phyloP scores from a whole-genome alignment of 1,139 yeast genomes.

The Trichomonascaceae sp. region DNA sequence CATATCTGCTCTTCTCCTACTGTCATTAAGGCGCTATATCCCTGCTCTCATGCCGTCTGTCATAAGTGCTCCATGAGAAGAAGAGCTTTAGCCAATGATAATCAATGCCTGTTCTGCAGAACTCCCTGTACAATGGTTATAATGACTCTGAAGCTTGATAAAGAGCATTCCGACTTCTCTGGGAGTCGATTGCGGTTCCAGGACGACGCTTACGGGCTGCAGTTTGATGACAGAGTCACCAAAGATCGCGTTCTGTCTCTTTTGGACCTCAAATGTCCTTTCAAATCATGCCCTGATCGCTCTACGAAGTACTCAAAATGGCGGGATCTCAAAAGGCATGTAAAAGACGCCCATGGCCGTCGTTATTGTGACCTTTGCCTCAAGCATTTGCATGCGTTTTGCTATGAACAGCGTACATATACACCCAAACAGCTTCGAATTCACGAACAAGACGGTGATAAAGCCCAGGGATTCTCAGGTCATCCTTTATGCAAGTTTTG shows the following conservation, averaged over 20 bases:
- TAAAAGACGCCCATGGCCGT: constrained; percentile 50
- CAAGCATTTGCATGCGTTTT: constrained; percentile 67
- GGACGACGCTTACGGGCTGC: constrained; percentile 28
- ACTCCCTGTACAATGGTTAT: constrained; percentile 57
- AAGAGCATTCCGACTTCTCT: constrained; percentile 39
- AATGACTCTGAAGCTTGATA: constrained; percentile 47
- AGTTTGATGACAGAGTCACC: constrained; percentile 28
- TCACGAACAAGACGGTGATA: constrained; percentile 65
- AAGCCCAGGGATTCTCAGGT: constrained; percentile 66
- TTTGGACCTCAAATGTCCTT: constrained; percentile 54
- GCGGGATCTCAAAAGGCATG: constrained; percentile 60
- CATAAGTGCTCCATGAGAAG: constrained; percentile 78
- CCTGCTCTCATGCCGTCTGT: constrained; percentile 83
- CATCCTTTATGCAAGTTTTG: constrained; percentile 91
- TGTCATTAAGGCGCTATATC: constrained; percentile 58
- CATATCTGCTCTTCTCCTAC: constrained; percentile 79
- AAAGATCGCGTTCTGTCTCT: constrained; percentile 45
- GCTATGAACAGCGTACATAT: constrained; percentile 61
- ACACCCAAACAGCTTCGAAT: constrained; percentile 55
- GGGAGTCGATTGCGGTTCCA: constrained; percentile 32
- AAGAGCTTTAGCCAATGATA: constrained; percentile 70
- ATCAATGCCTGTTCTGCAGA: constrained; percentile 70
- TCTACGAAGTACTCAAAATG: constrained; percentile 38
- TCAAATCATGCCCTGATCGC: constrained; percentile 37
- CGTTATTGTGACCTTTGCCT: constrained; percentile 72